phyloP scores from a whole-genome alignment of 2,329 filamentous ascomycete species.

The Fusarium sp. region DNA sequence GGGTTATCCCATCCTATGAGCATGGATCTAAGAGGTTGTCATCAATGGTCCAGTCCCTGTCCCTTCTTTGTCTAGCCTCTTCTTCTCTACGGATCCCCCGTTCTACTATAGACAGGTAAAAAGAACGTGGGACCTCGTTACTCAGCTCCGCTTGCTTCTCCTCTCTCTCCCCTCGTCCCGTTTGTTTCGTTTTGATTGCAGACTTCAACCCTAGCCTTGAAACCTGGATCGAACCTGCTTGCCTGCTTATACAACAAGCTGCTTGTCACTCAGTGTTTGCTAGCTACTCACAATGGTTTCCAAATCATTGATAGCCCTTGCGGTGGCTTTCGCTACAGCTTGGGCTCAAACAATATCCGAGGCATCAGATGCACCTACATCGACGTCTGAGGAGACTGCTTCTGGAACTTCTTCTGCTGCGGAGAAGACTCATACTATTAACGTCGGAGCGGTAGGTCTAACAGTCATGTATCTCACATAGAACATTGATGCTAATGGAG shows the following conservation, averaged over 20 bases:
- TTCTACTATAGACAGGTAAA: constrained; percentile 18
- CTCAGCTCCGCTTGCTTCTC: constrained; percentile 33
- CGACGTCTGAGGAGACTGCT: constrained; percentile 29
- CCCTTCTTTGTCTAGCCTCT: constrained; percentile 36
- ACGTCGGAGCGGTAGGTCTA: constrained; percentile 44
- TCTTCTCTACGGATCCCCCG: constrained; percentile 13
- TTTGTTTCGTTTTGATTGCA: constrained; percentile 13
- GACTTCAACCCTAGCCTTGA: background rate
- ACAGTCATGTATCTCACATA: background rate
- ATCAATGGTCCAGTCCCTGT: constrained; percentile 20
- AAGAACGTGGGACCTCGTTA: constrained; percentile 37
- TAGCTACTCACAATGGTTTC: constrained; percentile 36
- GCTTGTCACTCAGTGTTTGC: constrained; percentile 11
- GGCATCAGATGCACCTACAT: constrained; percentile 22
- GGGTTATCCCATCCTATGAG: constrained; percentile 2
- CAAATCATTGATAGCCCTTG: constrained; percentile 32
- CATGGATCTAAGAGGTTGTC: constrained; percentile 27
- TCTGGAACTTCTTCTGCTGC: constrained; percentile 36
- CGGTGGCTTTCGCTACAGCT: constrained; percentile 21
- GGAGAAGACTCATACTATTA: constrained; percentile 42
- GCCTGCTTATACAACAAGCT: constrained; percentile 23
- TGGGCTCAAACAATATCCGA: constrained; percentile 37
- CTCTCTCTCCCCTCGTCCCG: constrained; percentile 9
- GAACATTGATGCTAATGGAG: constrained; percentile 10
- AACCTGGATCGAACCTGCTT: constrained; percentile 15